These are phyloP conservation scores for Rhynchosporium secalis DNA, from an alignment of 2,329 filamentous ascomycete genomes.

Conservation along the genomic window DNA sequence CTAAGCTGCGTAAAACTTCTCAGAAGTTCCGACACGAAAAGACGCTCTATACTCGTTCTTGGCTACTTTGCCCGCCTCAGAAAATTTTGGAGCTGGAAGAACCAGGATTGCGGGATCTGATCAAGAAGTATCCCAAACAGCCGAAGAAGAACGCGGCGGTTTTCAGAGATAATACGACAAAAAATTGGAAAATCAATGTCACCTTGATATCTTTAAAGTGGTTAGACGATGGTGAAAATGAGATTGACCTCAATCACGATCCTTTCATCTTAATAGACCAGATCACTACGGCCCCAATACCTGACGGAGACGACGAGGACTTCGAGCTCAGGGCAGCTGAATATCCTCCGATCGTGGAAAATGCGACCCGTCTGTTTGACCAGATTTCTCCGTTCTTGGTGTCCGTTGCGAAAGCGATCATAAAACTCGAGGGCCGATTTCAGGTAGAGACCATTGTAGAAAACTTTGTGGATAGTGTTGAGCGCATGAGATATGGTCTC, in stretches of 20 bases:
- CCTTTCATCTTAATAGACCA: too few relatives aligned
- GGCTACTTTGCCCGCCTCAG: too few relatives aligned
- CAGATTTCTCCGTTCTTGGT: conserved; percentile 24
- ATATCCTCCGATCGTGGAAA: neutral
- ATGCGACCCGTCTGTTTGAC: conserved; percentile 22
- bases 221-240: too few relatives aligned
- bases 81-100: too few relatives aligned
- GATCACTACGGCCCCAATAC: too few relatives aligned
- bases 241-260: too few relatives aligned
- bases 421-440: conserved; percentile 18
- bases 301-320: too few relatives aligned
- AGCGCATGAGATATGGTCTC: conserved; percentile 23
- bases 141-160: neutral
- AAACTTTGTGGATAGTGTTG: conserved; percentile 27
- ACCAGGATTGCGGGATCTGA: conserved; percentile 11
- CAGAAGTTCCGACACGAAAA: too few relatives aligned
- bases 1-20: too few relatives aligned
- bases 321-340: neutral
- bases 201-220: too few relatives aligned
- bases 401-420: conserved; percentile 20
- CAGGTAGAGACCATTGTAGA: conserved; percentile 22
- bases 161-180: conserved; percentile 17
- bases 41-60: too few relatives aligned
- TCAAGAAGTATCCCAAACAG: conserved; percentile 14
- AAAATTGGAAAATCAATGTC: neutral